Evolutionary conservation across 2,329 filamentous ascomycete species (phyloP).

Genomic region (Cadophora malorum): DNA sequence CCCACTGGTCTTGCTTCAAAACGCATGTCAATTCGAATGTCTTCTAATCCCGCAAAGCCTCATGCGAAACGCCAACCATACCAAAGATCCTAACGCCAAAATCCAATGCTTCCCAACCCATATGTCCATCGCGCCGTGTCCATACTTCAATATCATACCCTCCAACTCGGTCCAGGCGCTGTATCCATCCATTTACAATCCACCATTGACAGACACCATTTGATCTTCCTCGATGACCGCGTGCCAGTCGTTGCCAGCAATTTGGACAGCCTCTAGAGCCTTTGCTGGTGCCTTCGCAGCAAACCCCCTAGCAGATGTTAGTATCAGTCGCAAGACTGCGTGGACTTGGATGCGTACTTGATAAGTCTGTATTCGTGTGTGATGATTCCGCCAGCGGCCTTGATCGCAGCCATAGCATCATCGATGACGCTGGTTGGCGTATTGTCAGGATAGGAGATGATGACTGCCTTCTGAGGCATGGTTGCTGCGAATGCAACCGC

Average conservation of each 20-base stretch:
- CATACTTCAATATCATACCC: neutral
- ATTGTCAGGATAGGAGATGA: constrained; percentile 79
- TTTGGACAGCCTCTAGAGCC: constrained; percentile 70
- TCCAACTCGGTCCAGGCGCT: neutral
- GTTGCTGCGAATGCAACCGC: constrained; percentile 64
- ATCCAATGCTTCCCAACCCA: constrained; percentile 1
- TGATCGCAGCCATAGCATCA: constrained; percentile 74
- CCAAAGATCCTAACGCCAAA: neutral
- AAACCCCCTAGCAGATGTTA: constrained; percentile 67
- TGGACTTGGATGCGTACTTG: constrained; percentile 59
- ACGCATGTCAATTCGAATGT: neutral
- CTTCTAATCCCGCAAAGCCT: neutral
- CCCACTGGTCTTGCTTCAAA: neutral
- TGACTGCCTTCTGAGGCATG: constrained; percentile 69
- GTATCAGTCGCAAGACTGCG: neutral
- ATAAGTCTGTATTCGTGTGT: constrained; percentile 77
- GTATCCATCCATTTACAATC: neutral
- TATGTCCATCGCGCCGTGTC: constrained; percentile 12
- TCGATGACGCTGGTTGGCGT: constrained; percentile 69
- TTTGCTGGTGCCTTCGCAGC: constrained; percentile 74
- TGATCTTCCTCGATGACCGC: constrained; percentile 80
- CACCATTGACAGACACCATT: constrained; percentile 52
- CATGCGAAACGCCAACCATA: constrained; percentile 7
- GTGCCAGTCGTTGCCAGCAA: constrained; percentile 64
- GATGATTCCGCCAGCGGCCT: constrained; percentile 74